These are phyloP conservation scores for Aureobasidium lini DNA, from an alignment of 2,329 filamentous ascomycete species.

Conservation along the genomic window DNA sequence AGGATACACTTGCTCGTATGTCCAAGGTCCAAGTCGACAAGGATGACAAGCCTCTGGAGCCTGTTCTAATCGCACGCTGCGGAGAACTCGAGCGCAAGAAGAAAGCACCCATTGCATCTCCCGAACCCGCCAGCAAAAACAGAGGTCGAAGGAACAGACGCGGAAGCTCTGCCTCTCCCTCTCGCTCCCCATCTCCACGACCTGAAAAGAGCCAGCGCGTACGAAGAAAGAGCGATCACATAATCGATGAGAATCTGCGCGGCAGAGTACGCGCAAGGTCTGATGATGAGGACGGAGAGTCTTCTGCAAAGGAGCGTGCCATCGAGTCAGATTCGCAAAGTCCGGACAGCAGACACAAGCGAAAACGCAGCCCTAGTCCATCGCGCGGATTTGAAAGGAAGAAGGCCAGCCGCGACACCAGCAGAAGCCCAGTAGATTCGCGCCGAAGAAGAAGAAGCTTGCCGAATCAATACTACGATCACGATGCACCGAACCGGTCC, in stretches of 20 bases:
- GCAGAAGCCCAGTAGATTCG: constrained; percentile 14
- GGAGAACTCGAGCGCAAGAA: constrained; percentile 33
- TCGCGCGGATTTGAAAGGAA: constrained; percentile 23
- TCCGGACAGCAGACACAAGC: constrained; percentile 26
- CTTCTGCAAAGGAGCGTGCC: constrained; percentile 22
- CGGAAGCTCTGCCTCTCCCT: constrained; percentile 11
- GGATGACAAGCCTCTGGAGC: constrained; percentile 28
- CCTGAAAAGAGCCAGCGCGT: constrained; percentile 19
- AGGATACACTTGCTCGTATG: constrained; percentile 29
- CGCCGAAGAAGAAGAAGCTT: constrained; percentile 30
- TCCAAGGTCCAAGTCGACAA: constrained; percentile 31
- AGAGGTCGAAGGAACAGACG: constrained; percentile 16
- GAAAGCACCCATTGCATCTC: constrained; percentile 9
- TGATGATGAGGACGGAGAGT: constrained; percentile 20
- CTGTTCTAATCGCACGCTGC: constrained; percentile 31
- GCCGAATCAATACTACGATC: constrained; percentile 29
- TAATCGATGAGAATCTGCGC: constrained; percentile 29
- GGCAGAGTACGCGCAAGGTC: constrained; percentile 27
- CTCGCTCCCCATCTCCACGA: constrained; percentile 19
- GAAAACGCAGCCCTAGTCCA: constrained; percentile 25
- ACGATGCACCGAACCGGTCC: constrained; percentile 16
- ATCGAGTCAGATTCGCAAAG: constrained; percentile 20
- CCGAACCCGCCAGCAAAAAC: constrained; percentile 1
- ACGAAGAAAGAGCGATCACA: constrained; percentile 28
- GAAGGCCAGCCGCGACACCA: constrained; percentile 13